Conservation (phyloP, 2,329 filamentous ascomycete species). For the Botrytis elliptica region DNA sequence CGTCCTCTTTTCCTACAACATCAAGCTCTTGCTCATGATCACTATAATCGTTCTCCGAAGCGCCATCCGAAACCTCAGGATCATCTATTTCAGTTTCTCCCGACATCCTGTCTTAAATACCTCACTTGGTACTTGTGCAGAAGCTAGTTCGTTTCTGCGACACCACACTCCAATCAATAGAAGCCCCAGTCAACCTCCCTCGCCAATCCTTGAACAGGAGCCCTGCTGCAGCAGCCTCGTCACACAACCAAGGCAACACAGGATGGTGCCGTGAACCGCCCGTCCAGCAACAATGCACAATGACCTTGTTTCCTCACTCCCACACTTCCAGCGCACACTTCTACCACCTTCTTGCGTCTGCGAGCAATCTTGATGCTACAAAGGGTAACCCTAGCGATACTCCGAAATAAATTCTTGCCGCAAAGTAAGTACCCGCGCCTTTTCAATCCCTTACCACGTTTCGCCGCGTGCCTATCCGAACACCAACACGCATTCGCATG, state of each 20-base stretch:
- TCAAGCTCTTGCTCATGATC: slow-evolving; percentile 39
- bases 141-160: slow-evolving; percentile 34
- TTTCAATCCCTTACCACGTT: slow-evolving; percentile 35
- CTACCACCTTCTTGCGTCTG: slow-evolving; percentile 23
- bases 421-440: slow-evolving; percentile 32
- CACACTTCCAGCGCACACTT: slow-evolving; percentile 30
- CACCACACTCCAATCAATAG: slow-evolving; percentile 37
- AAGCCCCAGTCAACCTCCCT: slow-evolving; percentile 31
- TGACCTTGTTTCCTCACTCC: slow-evolving; percentile 30
- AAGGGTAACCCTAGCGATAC: slow-evolving; percentile 20
- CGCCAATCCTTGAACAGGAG: slow-evolving; percentile 32
- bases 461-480: slow-evolving; percentile 37
- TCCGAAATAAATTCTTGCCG: slow-evolving; percentile 24
- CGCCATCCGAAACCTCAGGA: slow-evolving; percentile 40
- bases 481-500: slow-evolving; percentile 39
- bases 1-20: slow-evolving; percentile 37
- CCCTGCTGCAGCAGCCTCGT: slow-evolving; percentile 35
- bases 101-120: slow-evolving; percentile 40
- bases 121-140: slow-evolving; percentile 27
- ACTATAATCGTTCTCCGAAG: slow-evolving; percentile 41
- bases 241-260: slow-evolving; percentile 31
- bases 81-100: slow-evolving; percentile 40
- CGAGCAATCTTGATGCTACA: slow-evolving; percentile 26
- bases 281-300: slow-evolving; percentile 33
- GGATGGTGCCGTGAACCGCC: slow-evolving; percentile 34